Evolutionary conservation across 2,329 filamentous ascomycete genomes (phyloP).

Genomic region (Pseudogymnoascus sp.): DNA sequence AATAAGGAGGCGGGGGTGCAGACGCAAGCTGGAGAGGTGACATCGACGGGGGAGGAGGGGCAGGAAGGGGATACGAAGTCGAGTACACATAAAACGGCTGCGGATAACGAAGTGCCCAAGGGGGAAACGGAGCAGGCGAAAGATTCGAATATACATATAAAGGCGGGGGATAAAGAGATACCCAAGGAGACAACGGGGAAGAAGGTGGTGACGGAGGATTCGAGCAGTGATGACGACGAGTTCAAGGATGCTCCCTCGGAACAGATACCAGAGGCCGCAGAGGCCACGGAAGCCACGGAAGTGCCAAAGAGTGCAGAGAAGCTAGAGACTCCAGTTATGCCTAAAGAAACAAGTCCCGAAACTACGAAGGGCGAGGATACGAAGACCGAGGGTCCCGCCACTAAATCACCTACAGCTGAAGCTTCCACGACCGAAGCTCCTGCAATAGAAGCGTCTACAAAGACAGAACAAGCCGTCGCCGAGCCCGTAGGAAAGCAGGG

Average conservation of each 20-base stretch:
- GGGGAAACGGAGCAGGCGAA: constrained; percentile 9
- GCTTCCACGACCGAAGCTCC: background rate
- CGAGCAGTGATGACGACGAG: constrained; percentile 33
- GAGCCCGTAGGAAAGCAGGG: constrained; percentile 11
- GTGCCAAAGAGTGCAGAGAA: background rate
- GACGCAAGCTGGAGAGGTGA: background rate
- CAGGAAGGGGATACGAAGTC: background rate
- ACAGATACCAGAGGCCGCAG: constrained; percentile 19
- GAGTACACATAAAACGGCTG: background rate
- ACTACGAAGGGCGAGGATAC: background rate
- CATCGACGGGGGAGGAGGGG: background rate
- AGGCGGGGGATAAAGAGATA: constrained; percentile 14
- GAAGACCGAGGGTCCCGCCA: background rate
- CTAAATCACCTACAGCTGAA: background rate
- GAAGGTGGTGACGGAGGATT: constrained; percentile 21
- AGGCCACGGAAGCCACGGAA: constrained; percentile 7
- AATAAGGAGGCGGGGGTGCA: background rate
- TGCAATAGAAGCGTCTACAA: background rate
- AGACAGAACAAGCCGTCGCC: background rate
- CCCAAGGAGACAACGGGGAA: constrained; percentile 15
- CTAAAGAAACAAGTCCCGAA: background rate
- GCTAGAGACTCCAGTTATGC: no score
- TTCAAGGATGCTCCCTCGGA: constrained; percentile 32
- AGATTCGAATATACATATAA: constrained; percentile 11
- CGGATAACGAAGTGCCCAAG: background rate